Base-by-base conservation (phyloP, 1,284 basidiomycete species). In the Uromyces viciae-fabae region DNA sequence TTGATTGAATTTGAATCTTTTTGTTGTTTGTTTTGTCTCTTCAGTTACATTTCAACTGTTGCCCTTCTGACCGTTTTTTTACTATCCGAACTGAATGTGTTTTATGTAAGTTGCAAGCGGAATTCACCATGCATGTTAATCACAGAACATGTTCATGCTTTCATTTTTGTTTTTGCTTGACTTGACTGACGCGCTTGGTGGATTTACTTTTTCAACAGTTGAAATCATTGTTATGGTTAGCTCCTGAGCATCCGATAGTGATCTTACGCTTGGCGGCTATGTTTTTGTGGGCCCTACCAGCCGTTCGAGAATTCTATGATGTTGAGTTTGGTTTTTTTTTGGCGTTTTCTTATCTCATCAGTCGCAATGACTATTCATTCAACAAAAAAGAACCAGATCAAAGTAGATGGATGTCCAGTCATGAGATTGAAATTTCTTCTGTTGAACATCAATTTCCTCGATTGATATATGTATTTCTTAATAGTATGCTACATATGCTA, bases 231-330 rank as follows among this genome's bases (percentile, higher is more conserved):
- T 87, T 94, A 52, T 94, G 93, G 92, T 92, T 94, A 90, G 92
- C 93, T 83, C 93, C 93, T 40, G 91, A 93, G 84, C 92, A 93
- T 85, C 92, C 92, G 9, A 90, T 94, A 82, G 89, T 94, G 58
- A 92, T 93, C 78, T 87, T 90, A 81, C 89, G 92, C 42, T 88
- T 94, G 15, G 90, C 90, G 8, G 90, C 90, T 75, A 90, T 93
- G 78, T 94, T 94, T 85, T 87, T 93, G 3, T 94, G 92, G 84
- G 93, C 91, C 19, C 87, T 94, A 52, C 93, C 92, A 14, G 93
- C 93, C 43, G 81, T 73, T 54, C 33, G 80, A 90, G 85, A 92
- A 92, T 85, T 93, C 93, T 84, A 89, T 92, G 84, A 91, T 91
- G 83, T 80, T 43, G 43, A 58, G 52, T 69, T 46, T 60, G 33